Evolutionary conservation across 2,329 filamentous ascomycete genomes (phyloP).

Genomic region (Saccharata proteae): DNA sequence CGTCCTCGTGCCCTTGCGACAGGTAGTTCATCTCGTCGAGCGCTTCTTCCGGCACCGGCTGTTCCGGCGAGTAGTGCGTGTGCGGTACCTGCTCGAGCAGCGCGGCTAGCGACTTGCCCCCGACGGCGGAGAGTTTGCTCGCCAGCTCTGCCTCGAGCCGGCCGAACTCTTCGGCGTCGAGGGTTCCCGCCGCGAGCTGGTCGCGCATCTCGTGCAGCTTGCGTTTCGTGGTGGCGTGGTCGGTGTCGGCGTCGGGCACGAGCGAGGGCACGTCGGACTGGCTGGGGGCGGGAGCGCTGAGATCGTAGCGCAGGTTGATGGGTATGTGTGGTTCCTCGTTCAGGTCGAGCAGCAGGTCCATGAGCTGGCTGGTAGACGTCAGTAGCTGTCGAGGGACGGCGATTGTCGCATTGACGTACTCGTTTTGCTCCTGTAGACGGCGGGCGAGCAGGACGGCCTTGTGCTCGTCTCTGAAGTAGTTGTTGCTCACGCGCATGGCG

Average conservation of each 20-base stretch:
- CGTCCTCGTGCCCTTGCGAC: slow-evolving; percentile 57
- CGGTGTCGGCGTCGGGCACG: slow-evolving; percentile 12
- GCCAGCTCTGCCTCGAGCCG: slow-evolving; percentile 18
- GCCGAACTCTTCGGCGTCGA: slow-evolving; percentile 20
- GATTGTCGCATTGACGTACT: slow-evolving; percentile 47
- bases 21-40: slow-evolving; percentile 53
- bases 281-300: slow-evolving; percentile 34
- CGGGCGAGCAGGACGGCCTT: slow-evolving; percentile 70
- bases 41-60: slow-evolving; percentile 20
- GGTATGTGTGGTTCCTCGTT: slow-evolving; percentile 75
- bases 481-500: slow-evolving; percentile 69
- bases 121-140: slow-evolving; percentile 15
- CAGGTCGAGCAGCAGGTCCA: slow-evolving; percentile 80
- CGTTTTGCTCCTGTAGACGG: slow-evolving; percentile 79
- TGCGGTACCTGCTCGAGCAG: slow-evolving; percentile 31
- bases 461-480: slow-evolving; percentile 69
- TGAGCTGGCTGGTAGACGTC: slow-evolving; percentile 53
- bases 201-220: slow-evolving; percentile 22
- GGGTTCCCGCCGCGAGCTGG: slow-evolving; percentile 19
- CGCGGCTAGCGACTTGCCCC: slow-evolving; percentile 20
- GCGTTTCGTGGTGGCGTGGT: too few relatives aligned
- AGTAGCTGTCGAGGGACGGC: slow-evolving; percentile 9
- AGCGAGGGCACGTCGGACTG: slow-evolving; percentile 13
- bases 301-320: slow-evolving; percentile 59
- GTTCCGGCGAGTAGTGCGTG: slow-evolving; percentile 21